Base-by-base conservation (phyloP, 2,329 filamentous ascomycete species). In the Daldinia sp. region DNA sequence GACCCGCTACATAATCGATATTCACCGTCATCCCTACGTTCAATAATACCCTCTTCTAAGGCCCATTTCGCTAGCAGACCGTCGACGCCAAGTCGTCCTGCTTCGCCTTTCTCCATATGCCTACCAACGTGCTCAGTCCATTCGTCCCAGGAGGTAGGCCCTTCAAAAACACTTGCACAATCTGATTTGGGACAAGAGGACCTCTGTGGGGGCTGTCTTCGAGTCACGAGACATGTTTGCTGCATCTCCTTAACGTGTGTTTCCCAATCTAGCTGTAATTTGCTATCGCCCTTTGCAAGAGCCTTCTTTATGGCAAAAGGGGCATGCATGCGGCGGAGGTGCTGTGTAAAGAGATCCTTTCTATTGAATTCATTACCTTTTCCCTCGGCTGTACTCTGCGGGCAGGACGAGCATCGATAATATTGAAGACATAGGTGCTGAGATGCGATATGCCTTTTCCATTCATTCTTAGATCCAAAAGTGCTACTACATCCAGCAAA, bases 381-480 rank as follows among this genome's bases (percentile, higher is more conserved):
- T 17, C 78, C 79, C 63, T 81, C 78, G 3, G 75, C 73, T 1
- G 77, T 77, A 58, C 74, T 79, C 63, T 80, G 78, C 0, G 85
- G 83, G 61, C 87, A 90, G 1, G 83, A 80, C 0, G 87, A 89
- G 67, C 87, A 90, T 17, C 87, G 83, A 70, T 89, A 90, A 68
- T 85, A 89, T 49, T 85, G 84, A 15, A 90, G 74, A 67, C 87
- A 89, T 19, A 99, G 84, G 77, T 99, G 95, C 70, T 97, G 93
- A 0, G 93, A 96, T 13, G 88, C 86, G 73, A 97, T 92, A 73
- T 99, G 95, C 3, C 94, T 87, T 77, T 98, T 98, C 94, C 94
- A 99, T 76, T 98, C 94, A 73, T 98, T 97, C 78, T 97, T 98
- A 13, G 92, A 94, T 1, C 90, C 89, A 75, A 98, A 97, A 0